phyloP scores from a whole-genome alignment of 2,329 filamentous ascomycete species.

The Stachybotrys echinatus region DNA sequence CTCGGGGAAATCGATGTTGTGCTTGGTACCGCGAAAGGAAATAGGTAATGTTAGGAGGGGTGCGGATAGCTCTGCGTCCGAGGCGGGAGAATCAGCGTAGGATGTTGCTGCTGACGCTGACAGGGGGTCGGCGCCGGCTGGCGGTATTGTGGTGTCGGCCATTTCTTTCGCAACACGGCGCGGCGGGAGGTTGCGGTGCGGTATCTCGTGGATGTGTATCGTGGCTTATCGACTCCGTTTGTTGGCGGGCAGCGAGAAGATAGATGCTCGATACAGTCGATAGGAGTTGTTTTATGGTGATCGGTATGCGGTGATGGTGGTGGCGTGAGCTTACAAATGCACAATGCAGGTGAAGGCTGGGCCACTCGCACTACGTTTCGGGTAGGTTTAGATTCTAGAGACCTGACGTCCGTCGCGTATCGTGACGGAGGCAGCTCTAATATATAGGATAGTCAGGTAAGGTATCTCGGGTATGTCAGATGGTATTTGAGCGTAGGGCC shows the following conservation, averaged over 20 bases:
- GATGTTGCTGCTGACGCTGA: slow-evolving; percentile 6
- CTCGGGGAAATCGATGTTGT: slow-evolving; percentile 36
- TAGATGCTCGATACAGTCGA: too few relatives aligned
- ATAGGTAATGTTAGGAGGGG: slow-evolving; percentile 37
- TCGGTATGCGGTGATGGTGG: neutral
- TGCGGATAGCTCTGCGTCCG: slow-evolving; percentile 14
- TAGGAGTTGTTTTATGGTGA: neutral
- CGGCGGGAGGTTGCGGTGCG: too few relatives aligned
- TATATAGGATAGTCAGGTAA: neutral
- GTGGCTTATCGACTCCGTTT: neutral
- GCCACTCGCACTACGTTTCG: too few relatives aligned
- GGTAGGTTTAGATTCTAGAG: neutral
- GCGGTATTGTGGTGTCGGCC: neutral
- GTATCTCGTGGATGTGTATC: neutral
- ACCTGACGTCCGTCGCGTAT: neutral
- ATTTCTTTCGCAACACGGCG: neutral
- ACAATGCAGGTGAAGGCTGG: too few relatives aligned
- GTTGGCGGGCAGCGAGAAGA: neutral
- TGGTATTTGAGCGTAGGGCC: too few relatives aligned
- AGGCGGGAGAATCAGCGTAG: slow-evolving; percentile 4
- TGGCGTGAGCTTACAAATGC: neutral
- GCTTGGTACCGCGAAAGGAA: slow-evolving; percentile 38
- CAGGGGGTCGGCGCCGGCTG: neutral
- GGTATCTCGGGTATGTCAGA: too few relatives aligned
- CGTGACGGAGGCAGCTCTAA: neutral